Evolutionary conservation across 2,329 filamentous ascomycete species (phyloP), one percentile per base, ranked within the genome.

Genomic region (Fusarium pilosicola): DNA sequence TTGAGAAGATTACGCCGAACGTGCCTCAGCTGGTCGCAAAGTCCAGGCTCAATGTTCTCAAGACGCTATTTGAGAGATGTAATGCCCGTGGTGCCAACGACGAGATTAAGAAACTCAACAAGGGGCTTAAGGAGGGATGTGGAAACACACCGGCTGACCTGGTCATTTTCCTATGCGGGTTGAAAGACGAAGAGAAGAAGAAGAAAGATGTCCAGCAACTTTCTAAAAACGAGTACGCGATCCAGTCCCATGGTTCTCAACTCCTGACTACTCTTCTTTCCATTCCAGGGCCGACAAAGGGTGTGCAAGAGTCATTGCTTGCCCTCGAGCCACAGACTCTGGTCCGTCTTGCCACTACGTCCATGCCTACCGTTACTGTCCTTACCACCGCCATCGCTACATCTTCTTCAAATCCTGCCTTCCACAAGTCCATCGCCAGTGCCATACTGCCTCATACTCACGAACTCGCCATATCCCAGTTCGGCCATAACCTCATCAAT

Each of bases 41-140:
- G 68, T 91, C 91, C 44, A 89, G 96, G 51, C 93, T 93, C 69
- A 91, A 93, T 62, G 92, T 97, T 17, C 89, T 98, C 76, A 93
- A 92, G 79, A 91, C 92, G 0, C 84, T 98, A 7, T 92, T 98
- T 70, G 94, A 98, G 81, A 89, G 96, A 70, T 97, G 94, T 79
- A 84, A 90, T 10, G 90, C 91, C 15, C 91, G 96, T 24, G 87
- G 90, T 70, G 84, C 88, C 24, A 87, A 86, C 38, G 84, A 89
- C 32, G 83, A 89, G 77, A 82, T 87, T 67, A 84, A 84, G 61
- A 80, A 81, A 59, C 79, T 89, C 26, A 85, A 86, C 55, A 85
- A 81, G 74, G 86, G 84, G 3, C 80, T 89, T 8, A 83, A 85
- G 26, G 82, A 85, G 17, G 85, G 86, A 20, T 86, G 87, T 58